Conservation (phyloP, 1,284 basidiomycete species). For the Leccinum subspadiceum region DNA sequence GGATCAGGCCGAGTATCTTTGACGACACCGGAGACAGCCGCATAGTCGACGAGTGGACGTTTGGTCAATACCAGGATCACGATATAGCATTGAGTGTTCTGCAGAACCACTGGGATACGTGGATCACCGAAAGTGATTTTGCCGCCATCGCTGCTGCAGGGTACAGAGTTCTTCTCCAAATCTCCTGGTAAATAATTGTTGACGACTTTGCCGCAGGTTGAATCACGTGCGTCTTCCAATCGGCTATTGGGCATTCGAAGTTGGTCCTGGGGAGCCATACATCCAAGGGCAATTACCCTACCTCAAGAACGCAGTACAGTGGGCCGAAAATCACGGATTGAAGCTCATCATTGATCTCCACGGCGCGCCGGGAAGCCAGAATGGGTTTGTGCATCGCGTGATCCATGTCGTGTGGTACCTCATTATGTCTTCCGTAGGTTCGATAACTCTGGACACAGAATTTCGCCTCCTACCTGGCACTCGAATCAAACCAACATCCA, state of each 20-base stretch:
- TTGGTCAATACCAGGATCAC: constrained; percentile 59
- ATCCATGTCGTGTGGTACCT: constrained; percentile 1
- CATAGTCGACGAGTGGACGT: constrained; percentile 83
- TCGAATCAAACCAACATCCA: constrained; percentile 62
- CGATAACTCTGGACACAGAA: constrained; percentile 82
- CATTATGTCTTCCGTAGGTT: constrained; percentile 44
- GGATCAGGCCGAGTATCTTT: constrained; percentile 88
- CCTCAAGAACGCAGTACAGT: constrained; percentile 69
- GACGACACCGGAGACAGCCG: constrained; percentile 64
- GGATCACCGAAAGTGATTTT: constrained; percentile 80
- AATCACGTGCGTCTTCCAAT: constrained; percentile 89
- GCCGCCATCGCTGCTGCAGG: constrained; percentile 70
- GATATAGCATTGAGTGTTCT: constrained; percentile 49
- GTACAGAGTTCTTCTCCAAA: constrained; percentile 36
- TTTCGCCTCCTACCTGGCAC: constrained; percentile 71
- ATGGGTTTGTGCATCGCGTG: constrained; percentile 49
- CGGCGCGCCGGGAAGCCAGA: constrained; percentile 83
- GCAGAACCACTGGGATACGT: constrained; percentile 76
- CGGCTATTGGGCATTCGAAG: constrained; percentile 91
- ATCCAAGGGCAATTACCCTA: constrained; percentile 79
- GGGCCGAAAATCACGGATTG: constrained; percentile 75
- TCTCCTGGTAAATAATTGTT: background rate
- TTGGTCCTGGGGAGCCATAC: constrained; percentile 78
- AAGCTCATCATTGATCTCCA: constrained; percentile 85
- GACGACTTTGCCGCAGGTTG: constrained; percentile 42